Base-by-base conservation (phyloP, 176 grass and related monocot species). In the Cenchrus americanus region DNA sequence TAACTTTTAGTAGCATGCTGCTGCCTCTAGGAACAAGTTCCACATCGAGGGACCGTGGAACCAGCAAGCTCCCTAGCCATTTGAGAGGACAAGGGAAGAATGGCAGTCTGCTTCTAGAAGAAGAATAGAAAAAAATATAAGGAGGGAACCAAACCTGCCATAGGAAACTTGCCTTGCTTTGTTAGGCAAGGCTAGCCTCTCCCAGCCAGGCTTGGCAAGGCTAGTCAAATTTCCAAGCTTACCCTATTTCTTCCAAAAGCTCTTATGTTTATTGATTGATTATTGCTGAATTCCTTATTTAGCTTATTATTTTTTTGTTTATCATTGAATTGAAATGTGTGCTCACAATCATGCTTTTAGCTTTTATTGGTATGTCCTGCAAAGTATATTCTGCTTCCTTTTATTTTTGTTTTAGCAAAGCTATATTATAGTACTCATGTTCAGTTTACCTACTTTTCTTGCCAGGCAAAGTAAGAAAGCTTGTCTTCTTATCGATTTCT, bases 401-500 rank as follows among this genome's bases (percentile, higher is more conserved):
- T 79, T 0, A 40, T 84, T 40, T 40, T 71, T 42, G 10, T 76
- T 27, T 32, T 10, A 5, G 51, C 40, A 40, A 37, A 76, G 23
- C 65, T 75, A 13, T 89, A 63, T 78, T 68, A 30, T 58, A 75
- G 41, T 21, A 77, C 42, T 89, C 63, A 82, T 47, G 32, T 59
- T 62, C 50, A 67, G 17, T 48, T 59, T 47, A 80, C 67, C 73
- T 86, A 66, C 69, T 47, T 87, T 74, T 87, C 34, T 90, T 84
- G 34, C 54, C 78, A 98, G 96, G 87, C 89, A 91, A 93, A 91
- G 81, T 79, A 95, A 93, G 75, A 94, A 91, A 55, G 55, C 88
- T 24, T 98, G 95, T 73, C 92, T 98, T 84, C 92, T 98, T 78
- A 93, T 95, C 4, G 92, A 98, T 90, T 98, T 98, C 66, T 98